phyloP scores from a whole-genome alignment of 371 early-diverging fungal genomes.

The Mortierella sp. region DNA sequence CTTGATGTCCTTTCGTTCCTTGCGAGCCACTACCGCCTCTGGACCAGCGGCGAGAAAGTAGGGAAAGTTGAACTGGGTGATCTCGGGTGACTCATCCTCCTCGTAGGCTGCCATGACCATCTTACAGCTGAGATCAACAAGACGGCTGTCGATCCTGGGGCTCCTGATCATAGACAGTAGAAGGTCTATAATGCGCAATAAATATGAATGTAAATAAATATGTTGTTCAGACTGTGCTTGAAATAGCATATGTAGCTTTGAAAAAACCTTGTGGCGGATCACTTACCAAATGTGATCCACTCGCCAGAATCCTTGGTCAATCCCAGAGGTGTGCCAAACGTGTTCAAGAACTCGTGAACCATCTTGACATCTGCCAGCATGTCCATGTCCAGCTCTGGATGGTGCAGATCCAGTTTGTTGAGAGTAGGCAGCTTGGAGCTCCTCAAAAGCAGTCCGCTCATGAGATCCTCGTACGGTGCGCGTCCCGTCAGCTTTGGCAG shows the following conservation, averaged over 20 bases:
- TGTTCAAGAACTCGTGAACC: conserved; percentile 55
- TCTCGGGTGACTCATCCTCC: conserved; percentile 20
- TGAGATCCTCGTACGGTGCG: conserved; percentile 52
- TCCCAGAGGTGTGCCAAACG: conserved; percentile 48
- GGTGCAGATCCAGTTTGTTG: conserved; percentile 36
- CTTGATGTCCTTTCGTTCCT: conserved; percentile 32
- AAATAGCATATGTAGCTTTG: too few species aligned
- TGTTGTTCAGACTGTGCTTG: background rate
- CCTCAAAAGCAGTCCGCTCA: conserved; percentile 38
- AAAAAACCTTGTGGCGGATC: background rate
- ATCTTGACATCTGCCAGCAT: conserved; percentile 56
- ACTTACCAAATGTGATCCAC: conserved; percentile 53
- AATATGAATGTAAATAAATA: background rate
- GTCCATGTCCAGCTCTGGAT: conserved; percentile 44
- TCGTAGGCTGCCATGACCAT: conserved; percentile 53
- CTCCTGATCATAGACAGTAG: conserved; percentile 49
- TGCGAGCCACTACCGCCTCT: conserved; percentile 10
- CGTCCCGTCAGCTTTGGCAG: conserved; percentile 49
- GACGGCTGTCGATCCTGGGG: conserved; percentile 41
- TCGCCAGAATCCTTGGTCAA: conserved; percentile 52
- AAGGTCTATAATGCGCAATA: conserved; percentile 15
- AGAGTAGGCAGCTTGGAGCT: conserved; percentile 44
- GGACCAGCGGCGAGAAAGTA: conserved; percentile 46
- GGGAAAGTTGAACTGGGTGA: conserved; percentile 41
- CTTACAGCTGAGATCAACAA: conserved; percentile 45